These are phyloP conservation scores for Pyrenochaeta sp. DNA, from an alignment of 2,329 filamentous ascomycete genomes.

Conservation along the genomic window DNA sequence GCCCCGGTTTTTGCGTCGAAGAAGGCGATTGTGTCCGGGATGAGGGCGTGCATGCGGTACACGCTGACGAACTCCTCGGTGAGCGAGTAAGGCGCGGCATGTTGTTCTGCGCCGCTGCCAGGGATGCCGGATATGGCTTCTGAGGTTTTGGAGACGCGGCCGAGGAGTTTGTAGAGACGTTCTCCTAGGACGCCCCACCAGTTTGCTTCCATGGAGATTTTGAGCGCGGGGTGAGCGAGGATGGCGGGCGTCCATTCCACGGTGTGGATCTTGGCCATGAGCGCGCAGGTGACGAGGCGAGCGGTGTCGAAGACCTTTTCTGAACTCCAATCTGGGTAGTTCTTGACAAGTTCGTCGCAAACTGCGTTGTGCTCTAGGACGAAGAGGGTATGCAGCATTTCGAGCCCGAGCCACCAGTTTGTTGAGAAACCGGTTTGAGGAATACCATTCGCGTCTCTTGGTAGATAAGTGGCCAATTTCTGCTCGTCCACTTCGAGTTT, in stretches of 20 bases:
- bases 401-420: conserved; percentile 59
- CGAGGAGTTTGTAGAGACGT: conserved; percentile 50
- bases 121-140: conserved; percentile 53
- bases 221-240: conserved; percentile 52
- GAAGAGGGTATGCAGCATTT: conserved; percentile 57
- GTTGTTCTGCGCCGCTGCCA: conserved; percentile 48
- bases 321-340: conserved; percentile 48
- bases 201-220: conserved; percentile 56
- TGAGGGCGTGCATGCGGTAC: conserved; percentile 54
- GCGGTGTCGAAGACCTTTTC: conserved; percentile 57
- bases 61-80: conserved; percentile 57
- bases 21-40: conserved; percentile 51
- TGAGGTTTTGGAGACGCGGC: conserved; percentile 48
- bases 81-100: conserved; percentile 51
- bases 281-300: conserved; percentile 54
- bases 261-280: conserved; percentile 61
- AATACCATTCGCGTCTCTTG: conserved; percentile 48
- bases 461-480: conserved; percentile 49
- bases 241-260: conserved; percentile 60
- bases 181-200: conserved; percentile 58
- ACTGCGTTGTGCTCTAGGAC: conserved; percentile 57
- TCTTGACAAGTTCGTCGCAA: conserved; percentile 47
- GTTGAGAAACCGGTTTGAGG: conserved; percentile 53
- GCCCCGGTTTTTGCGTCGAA: conserved; percentile 37
- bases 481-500: conserved; percentile 49